Conservation (phyloP, 164 flowering plant genomes). For the Umbilicus rupestris region DNA sequence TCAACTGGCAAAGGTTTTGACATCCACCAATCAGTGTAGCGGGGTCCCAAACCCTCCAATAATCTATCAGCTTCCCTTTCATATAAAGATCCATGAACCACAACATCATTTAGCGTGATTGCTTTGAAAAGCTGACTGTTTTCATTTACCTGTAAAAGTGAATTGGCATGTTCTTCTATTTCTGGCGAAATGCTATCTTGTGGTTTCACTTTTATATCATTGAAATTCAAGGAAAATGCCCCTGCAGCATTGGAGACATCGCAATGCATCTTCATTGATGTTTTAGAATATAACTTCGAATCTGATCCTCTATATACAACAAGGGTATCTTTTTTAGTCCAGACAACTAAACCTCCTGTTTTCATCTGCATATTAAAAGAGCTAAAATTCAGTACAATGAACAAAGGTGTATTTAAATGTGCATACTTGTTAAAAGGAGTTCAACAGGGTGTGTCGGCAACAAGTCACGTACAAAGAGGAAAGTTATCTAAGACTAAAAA, state of each 20-base stretch:
- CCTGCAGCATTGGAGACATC: conserved; percentile 12
- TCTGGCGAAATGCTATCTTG: neutral
- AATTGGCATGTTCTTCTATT: conserved; percentile 12
- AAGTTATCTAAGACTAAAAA: no score
- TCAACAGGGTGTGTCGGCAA: no score
- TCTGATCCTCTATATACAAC: conserved; percentile 68
- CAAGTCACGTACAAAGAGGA: no score
- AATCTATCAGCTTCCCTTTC: conserved; percentile 86
- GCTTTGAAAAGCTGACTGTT: conserved; percentile 1
- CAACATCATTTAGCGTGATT: conserved; percentile 8
- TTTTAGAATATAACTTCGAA: conserved; percentile 18
- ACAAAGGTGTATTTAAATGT: conserved; percentile 2
- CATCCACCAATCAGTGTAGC: conserved; percentile 92
- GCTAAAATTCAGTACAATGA: neutral
- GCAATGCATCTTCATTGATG: conserved; percentile 11
- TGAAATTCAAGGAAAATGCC: neutral
- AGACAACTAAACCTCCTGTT: conserved; percentile 87
- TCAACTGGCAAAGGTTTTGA: conserved; percentile 87
- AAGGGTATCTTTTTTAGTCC: conserved; percentile 57
- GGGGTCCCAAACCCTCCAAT: conserved; percentile 95
- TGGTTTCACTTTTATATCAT: neutral
- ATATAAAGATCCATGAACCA: conserved; percentile 39
- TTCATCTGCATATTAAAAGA: conserved; percentile 37
- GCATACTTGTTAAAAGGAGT: neutral
- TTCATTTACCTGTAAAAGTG: neutral